Conservation (phyloP, 1,284 basidiomycete species). For the Heterobasidion annosum region DNA sequence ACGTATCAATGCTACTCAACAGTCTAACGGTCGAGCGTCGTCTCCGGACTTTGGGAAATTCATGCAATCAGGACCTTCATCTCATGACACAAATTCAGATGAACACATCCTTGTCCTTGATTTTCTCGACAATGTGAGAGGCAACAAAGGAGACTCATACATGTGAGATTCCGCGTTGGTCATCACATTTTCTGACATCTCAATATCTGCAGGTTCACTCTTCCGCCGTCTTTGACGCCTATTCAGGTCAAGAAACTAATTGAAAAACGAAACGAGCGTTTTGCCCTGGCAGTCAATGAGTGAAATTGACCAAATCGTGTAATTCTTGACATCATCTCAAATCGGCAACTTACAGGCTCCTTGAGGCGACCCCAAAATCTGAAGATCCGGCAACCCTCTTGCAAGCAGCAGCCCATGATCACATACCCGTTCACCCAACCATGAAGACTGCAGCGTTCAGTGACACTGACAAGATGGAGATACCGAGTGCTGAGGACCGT, state of each 20-base stretch:
- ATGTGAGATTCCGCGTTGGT: conserved; percentile 14
- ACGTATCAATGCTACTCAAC: conserved; percentile 21
- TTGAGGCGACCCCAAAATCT: conserved; percentile 41
- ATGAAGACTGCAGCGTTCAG: conserved; percentile 6
- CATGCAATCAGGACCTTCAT: conserved; percentile 2
- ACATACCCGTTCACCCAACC: conserved; percentile 62
- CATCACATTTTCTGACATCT: background rate
- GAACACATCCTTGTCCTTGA: conserved; percentile 72
- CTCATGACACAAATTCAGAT: conserved; percentile 23
- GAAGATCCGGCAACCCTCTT: conserved; percentile 60
- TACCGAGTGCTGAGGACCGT: conserved; percentile 44
- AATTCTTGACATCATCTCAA: background rate
- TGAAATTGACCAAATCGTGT: conserved; percentile 21
- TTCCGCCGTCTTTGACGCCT: conserved; percentile 45
- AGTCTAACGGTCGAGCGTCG: conserved; percentile 10
- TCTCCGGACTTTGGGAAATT: conserved; percentile 28
- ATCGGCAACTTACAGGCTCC: conserved; percentile 34
- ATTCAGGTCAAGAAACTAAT: conserved; percentile 62
- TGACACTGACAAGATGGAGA: conserved; percentile 12
- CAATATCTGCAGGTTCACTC: conserved; percentile 6
- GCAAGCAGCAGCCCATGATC: conserved; percentile 55
- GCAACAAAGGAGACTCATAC: conserved; percentile 22
- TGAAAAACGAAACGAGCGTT: conserved; percentile 63
- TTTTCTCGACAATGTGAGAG: conserved; percentile 50
- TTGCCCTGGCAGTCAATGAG: conserved; percentile 67